A percentile compares a stretch with the other conserved stretches of the same genome.
These are phyloP conservation scores for Silene conica DNA, from an alignment of 148 eudicot genomes.

Conservation along the genomic window DNA sequence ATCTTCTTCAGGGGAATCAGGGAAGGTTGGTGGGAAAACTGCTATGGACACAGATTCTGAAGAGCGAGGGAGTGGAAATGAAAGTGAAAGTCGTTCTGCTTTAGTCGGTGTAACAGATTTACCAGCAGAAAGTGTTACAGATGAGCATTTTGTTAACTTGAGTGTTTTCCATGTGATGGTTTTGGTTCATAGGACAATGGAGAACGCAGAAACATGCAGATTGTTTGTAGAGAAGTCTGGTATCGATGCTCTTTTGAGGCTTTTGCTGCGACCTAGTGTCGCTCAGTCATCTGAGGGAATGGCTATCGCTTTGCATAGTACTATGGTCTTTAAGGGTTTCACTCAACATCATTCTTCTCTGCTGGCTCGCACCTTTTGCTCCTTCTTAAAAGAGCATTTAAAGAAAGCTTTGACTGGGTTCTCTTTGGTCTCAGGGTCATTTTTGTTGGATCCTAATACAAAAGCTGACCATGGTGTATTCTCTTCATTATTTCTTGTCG, in stretches of 20 bases:
- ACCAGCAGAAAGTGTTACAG: slow-evolving; percentile 44
- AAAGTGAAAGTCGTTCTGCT: slow-evolving; percentile 42
- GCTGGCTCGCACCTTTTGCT: slow-evolving; percentile 79
- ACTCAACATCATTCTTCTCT: slow-evolving; percentile 93
- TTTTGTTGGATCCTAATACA: slow-evolving; percentile 62
- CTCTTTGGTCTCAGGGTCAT: slow-evolving; percentile 53
- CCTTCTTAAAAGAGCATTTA: slow-evolving; percentile 67
- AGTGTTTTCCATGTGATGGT: slow-evolving; percentile 93
- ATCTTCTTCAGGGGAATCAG: slow-evolving; percentile 32
- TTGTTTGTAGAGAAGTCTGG: slow-evolving; percentile 93
- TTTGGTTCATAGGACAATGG: slow-evolving; percentile 91
- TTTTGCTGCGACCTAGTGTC: slow-evolving; percentile 72
- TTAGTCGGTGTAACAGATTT: slow-evolving; percentile 36
- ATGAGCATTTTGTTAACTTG: slow-evolving; percentile 76
- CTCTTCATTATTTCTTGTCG: slow-evolving; percentile 77
- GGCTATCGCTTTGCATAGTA: slow-evolving; percentile 95
- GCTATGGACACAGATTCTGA: slow-evolving; percentile 81
- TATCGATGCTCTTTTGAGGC: slow-evolving; percentile 79
- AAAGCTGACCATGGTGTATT: slow-evolving; percentile 59
- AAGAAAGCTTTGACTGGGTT: slow-evolving; percentile 68
- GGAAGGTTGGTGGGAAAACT: slow-evolving; percentile 40
- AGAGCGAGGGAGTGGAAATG: slow-evolving; percentile 57
- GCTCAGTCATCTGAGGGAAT: slow-evolving; percentile 94
- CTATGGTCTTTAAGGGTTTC: slow-evolving; percentile 88
- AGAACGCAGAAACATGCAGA: slow-evolving; percentile 91